Percentiles rank a stretch among this genome's conserved stretches.
These are phyloP conservation scores for Aspergillus alliaceus DNA, from an alignment of 2,329 filamentous ascomycete genomes.

Conservation along the genomic window DNA sequence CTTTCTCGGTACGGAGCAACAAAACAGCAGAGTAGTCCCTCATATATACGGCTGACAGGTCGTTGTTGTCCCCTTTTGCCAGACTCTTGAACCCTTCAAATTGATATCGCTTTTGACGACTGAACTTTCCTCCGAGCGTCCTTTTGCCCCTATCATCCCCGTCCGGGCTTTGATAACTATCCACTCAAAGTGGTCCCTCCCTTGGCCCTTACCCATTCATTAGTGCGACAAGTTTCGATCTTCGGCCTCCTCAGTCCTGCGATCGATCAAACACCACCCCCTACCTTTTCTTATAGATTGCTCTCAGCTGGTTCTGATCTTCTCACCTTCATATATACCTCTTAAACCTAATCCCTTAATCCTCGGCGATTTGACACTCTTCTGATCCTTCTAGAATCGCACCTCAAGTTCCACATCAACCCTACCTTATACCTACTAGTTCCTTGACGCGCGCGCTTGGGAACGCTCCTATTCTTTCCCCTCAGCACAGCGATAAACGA, in stretches of 20 bases:
- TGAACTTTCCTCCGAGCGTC: background rate
- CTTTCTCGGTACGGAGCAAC: background rate
- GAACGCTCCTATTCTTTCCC: background rate
- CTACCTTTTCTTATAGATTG: constrained; percentile 3
- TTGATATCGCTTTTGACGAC: background rate
- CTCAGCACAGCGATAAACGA: background rate
- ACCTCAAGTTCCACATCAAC: constrained; percentile 1
- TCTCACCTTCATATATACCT: constrained; percentile 6
- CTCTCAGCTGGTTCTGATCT: constrained; percentile 34
- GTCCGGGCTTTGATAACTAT: constrained; percentile 3
- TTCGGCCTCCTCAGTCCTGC: constrained; percentile 1
- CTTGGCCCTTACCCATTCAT: constrained; percentile 6
- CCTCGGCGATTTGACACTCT: constrained; percentile 1
- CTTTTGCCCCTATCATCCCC: constrained; percentile 1
- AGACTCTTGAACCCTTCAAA: background rate
- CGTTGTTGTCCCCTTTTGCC: background rate
- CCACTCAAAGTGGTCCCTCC: constrained; percentile 7
- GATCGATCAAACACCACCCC: constrained; percentile 3
- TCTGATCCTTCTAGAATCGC: background rate
- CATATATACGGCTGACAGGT: background rate
- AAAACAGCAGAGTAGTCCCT: background rate
- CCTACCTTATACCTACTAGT: constrained; percentile 4
- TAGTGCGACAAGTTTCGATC: constrained; percentile 14
- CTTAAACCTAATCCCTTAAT: background rate
- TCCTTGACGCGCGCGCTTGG: constrained; percentile 1